phyloP scores from a whole-genome alignment of 2,329 filamentous ascomycete species.

The Cadophora sp. region DNA sequence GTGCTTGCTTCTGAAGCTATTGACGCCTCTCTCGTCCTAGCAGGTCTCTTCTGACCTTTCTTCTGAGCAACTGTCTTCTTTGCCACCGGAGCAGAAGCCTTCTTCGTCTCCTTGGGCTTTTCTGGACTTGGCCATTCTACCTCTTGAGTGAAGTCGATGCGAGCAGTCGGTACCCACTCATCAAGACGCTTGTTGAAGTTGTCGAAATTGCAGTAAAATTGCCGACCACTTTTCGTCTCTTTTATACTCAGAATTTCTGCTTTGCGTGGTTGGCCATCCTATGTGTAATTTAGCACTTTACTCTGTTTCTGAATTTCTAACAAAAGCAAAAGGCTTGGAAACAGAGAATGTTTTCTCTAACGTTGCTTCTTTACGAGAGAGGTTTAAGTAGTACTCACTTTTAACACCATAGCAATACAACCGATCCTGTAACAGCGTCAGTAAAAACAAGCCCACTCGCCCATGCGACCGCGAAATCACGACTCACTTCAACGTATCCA shows the following conservation, averaged over 20 bases:
- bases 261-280: constrained; percentile 86
- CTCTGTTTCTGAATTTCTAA: not conserved
- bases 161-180: constrained; percentile 85
- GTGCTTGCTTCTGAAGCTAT: constrained; percentile 43
- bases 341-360: not conserved
- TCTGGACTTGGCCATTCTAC: constrained; percentile 95
- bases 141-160: constrained; percentile 87
- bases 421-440: constrained; percentile 41
- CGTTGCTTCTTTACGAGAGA: not conserved
- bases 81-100: constrained; percentile 57
- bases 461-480: constrained; percentile 22
- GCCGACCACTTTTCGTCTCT: constrained; percentile 82
- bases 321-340: not conserved
- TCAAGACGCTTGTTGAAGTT: constrained; percentile 45
- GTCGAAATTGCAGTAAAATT: constrained; percentile 44
- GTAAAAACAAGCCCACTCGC: constrained; percentile 17
- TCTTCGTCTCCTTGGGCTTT: constrained; percentile 79
- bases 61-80: constrained; percentile 46
- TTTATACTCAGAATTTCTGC: constrained; percentile 97
- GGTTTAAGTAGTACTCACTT: constrained; percentile 36
- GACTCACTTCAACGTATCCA: constrained; percentile 79
- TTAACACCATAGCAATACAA: constrained; percentile 46
- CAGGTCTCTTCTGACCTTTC: constrained; percentile 50
- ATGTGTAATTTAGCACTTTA: constrained; percentile 31
- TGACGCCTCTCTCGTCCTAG: constrained; percentile 42